Evolutionary conservation across 208 protist genomes (phyloP), one percentile per base, ranked within the genome.

Genomic region (Leishmania guyanensis): DNA sequence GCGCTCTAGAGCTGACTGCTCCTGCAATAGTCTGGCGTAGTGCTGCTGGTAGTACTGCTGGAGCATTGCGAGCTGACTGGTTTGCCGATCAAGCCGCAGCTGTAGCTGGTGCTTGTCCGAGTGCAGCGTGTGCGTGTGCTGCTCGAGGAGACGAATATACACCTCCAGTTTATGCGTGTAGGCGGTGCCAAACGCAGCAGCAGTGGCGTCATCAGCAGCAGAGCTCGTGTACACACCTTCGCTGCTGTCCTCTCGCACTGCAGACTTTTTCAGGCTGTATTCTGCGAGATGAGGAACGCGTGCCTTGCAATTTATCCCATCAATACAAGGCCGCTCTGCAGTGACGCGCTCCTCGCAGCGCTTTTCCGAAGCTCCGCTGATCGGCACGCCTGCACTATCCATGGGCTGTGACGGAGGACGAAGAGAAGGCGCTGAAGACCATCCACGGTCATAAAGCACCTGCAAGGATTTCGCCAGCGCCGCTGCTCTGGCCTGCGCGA

Each of bases 101-200:
- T 84, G 81, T 58, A 84, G 81, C 43, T 75, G 51, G n/a, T 70
- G 66, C 3, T 80, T 84, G 8, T 84, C 81, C 6, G 56, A 58
- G 65, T 80, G 81, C 17, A 80, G 68, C 2, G 69, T n/a, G 26
- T 56, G 81, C 0, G 75, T 80, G 56, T 80, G 75, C 17, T 71
- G 51, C 22, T 79, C 75, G 12, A 84, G 54, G 5, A 50, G 50
- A 54, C 64, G 54, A 36, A 77, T 72, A 48, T 80, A 80, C 9
- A 69, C 62, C 60, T 84, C 81, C 75, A 84, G 75, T 12, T 75
- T 58, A 51, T 46, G 56, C 46, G 20, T 66, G 60, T 84, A 84
- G 56, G n/a, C 5, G 48, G 51, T 36, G 71, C 17, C 51, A 54
- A 58, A 22, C 71, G 51, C n/a, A 26, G 46, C n/a, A 76, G 14